Base-by-base conservation (phyloP, 345 rosid genomes). In the Durio zibethinus region DNA sequence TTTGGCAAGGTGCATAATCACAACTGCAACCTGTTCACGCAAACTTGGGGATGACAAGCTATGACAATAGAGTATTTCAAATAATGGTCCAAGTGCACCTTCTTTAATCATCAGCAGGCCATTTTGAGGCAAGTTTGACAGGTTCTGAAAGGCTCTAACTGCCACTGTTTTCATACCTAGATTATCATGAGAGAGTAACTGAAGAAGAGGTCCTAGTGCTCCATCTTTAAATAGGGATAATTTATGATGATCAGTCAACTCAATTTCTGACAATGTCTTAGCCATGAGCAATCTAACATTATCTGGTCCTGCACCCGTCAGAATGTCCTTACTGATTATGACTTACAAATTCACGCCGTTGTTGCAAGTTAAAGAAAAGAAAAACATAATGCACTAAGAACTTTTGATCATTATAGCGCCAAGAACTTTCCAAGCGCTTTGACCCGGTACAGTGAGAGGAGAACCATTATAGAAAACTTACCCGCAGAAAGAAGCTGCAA, bases 41-140 rank as follows among this genome's bases (percentile, higher is more conserved):
- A 78, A 59, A 62, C 73, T 25, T 62, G 81, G 79, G 6, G 74
- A 78, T 10, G 76, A 78, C 67, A 82, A 78, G 76, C 81, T 65
- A 73, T 82, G 81, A n/a, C 77, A 74, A 70, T 82, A 78, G 38
- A 82, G 81, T 56, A 82, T 73, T 74, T 82, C 79, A 54, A 78
- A 78, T 40, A 82, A 50, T 36, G 84, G 70, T 70, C 61, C 73
- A 62, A 70, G 33, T 12, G 84, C 84, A 33, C 81, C 79, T 62
- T 70, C 77, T 70, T 56, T 61, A 27, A 75, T 78, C 81, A 82
- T 78, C 79, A 61, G 81, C 27, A 78, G 76, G 61, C 84, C 81
- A 75, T 75, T 78, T 82, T 75, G 68, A 4, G 81, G 74, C 60
- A 78, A 25, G 69, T 38, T 70, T 54, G 81, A 82, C 36, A 75